Evolutionary conservation across 176 grass and related monocot genomes (phyloP).

Genomic region (Elaeis guineensis): DNA sequence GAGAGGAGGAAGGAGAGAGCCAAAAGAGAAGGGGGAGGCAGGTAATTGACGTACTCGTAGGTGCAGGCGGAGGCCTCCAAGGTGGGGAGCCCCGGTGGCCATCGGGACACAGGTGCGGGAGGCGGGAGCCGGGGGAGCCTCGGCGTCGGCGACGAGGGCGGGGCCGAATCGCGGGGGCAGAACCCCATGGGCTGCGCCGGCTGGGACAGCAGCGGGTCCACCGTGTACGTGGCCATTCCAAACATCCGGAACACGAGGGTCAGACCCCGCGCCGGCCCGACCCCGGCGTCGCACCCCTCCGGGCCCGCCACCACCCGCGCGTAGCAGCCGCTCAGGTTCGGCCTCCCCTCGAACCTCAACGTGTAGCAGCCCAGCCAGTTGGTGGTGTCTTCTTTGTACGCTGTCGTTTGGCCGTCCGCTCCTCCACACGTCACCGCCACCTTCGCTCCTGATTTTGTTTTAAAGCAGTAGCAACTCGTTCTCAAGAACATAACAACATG

Average conservation of each 20-base stretch:
- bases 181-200: conserved; percentile 43
- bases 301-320: conserved; percentile 59
- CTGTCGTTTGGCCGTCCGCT: conserved; percentile 12
- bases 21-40: neutral
- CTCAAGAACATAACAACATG: neutral
- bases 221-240: conserved; percentile 57
- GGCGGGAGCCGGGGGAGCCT: neutral
- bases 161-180: conserved; percentile 28
- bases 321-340: conserved; percentile 70
- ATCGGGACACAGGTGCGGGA: neutral
- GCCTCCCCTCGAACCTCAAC: conserved; percentile 56
- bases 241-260: conserved; percentile 59
- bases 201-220: conserved; percentile 56
- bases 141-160: neutral
- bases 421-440: conserved; percentile 63
- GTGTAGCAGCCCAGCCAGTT: conserved; percentile 84
- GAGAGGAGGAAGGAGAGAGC: neutral
- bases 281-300: conserved; percentile 32
- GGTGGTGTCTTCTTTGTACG: conserved; percentile 45
- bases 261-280: conserved; percentile 33
- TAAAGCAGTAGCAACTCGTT: too few relatives aligned
- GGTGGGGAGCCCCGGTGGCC: neutral
- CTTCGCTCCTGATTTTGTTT: conserved; percentile 37
- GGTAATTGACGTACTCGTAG: conserved; percentile 39
- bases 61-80: conserved; percentile 49